Base-by-base conservation (phyloP, 2,329 filamentous ascomycete genomes). In the Huntiella savannae region DNA sequence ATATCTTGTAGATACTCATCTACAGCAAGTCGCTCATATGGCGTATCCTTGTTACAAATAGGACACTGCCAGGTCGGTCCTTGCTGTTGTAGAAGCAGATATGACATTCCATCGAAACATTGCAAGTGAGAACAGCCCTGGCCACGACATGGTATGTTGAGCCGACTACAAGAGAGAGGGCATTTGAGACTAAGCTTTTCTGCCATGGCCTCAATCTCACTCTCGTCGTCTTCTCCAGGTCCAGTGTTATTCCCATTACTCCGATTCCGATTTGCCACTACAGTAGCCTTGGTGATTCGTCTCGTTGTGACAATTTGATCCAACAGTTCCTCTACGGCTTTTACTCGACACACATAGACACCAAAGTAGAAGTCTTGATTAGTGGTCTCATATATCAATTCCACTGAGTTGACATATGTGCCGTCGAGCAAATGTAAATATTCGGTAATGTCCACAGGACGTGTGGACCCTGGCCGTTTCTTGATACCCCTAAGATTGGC, bases 41-140 rank as follows among this genome's bases (percentile, higher is more conserved):
- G 75, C 1, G 86, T 79, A 0, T 74, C 63, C 56, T 87, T 92
- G 61, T 80, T 88, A 65, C 91, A 98, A 16, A 95, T 79, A 0
- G 91, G 91, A 56, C 91, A 98, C n/a, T 77, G 70, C 91, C 91
- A 98, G 13, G 91, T 92, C 0, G 91, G 91, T 0, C 85, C 88
- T 64, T 98, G 91, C 59, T 96, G 86, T 59, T 96, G 88, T 22
- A 98, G 65, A 55, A 94, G 84, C 15, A 98, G 69, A 58, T 95
- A 98, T 2, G 85, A 92, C 3, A 76, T 79, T 3, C 82, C 88
- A 59, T 98, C 91, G 54, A 96, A 98, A 59, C 91, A 98, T 58
- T 93, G 85, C 19, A 91, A 82, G 59, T 98, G 91, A 3, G 75
- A 79, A 63, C 91, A 98, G 33, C 77, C 63, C 3, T 76, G 70